Evolutionary conservation across 768 basidiomycete genomes (phyloP).

Genomic region (Gymnopilus junonius): DNA sequence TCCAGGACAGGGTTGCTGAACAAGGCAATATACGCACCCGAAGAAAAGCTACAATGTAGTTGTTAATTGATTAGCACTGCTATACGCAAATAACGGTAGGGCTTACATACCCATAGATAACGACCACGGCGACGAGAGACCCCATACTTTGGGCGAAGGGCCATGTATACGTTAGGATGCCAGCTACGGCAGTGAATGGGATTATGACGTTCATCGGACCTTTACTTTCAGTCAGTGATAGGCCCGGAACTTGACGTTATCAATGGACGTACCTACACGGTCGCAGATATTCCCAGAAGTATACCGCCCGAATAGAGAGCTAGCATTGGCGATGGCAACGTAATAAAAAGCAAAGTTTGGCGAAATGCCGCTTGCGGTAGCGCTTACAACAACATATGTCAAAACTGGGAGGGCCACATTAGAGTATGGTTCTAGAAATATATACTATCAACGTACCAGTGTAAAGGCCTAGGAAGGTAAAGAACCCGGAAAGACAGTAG

Average conservation of each 20-base stretch:
- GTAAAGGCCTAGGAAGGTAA: slow-evolving; percentile 71
- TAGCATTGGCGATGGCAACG: slow-evolving; percentile 68
- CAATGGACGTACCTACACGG: slow-evolving; percentile 45
- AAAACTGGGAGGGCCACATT: slow-evolving; percentile 43
- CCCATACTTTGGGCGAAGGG: slow-evolving; percentile 55
- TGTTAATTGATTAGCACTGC: background rate
- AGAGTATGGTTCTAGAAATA: background rate
- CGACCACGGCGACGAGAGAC: slow-evolving; percentile 52
- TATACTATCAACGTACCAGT: slow-evolving; percentile 42
- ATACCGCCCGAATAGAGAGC: slow-evolving; percentile 65
- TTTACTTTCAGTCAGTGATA: slow-evolving; percentile 19
- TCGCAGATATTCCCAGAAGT: slow-evolving; percentile 58
- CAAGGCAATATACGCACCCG: slow-evolving; percentile 64
- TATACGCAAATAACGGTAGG: background rate
- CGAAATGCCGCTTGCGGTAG: slow-evolving; percentile 50
- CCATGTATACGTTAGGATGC: slow-evolving; percentile 69
- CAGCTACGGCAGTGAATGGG: slow-evolving; percentile 62
- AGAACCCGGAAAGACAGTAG: slow-evolving; percentile 60
- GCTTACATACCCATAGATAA: slow-evolving; percentile 64
- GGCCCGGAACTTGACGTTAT: background rate
- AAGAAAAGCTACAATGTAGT: slow-evolving; percentile 58
- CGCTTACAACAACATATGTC: slow-evolving; percentile 68
- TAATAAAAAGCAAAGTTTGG: slow-evolving; percentile 63
- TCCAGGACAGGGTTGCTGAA: slow-evolving; percentile 59
- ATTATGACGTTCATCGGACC: slow-evolving; percentile 73